Conservation (phyloP, 352 stramenopile species). For the Phytophthora vignae region DNA sequence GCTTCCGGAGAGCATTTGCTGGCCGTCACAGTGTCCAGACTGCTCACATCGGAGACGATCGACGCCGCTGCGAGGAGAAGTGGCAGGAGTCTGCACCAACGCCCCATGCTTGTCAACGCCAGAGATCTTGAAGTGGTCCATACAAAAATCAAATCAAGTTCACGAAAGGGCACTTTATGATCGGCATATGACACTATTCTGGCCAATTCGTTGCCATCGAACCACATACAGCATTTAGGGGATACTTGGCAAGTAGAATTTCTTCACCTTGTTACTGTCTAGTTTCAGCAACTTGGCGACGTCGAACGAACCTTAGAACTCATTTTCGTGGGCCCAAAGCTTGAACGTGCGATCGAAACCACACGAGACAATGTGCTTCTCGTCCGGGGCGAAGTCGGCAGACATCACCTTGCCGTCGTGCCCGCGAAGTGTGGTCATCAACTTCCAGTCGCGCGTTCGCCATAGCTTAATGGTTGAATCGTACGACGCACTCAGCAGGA, state of each 20-base stretch:
- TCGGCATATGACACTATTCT: not conserved
- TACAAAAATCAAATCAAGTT: not conserved
- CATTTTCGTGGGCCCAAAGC: conserved; percentile 91
- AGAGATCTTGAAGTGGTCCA: conserved; percentile 17
- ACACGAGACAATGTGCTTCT: conserved; percentile 90
- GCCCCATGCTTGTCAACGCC: not conserved
- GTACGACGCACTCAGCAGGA: conserved; percentile 94
- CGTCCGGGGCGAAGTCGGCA: conserved; percentile 91
- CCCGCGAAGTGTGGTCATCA: conserved; percentile 88
- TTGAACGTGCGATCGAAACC: conserved; percentile 94
- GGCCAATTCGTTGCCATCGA: no score
- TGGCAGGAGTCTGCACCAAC: not conserved
- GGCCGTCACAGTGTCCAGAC: conserved; percentile 1
- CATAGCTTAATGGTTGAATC: conserved; percentile 96
- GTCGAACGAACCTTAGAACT: conserved; percentile 68
- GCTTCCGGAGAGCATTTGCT: conserved; percentile 22
- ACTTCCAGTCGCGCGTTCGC: conserved; percentile 94
- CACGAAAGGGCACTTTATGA: conserved; percentile 7
- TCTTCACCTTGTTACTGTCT: conserved; percentile 3
- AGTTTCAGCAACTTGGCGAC: not conserved
- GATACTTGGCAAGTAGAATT: not conserved
- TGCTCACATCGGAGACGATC: conserved; percentile 5
- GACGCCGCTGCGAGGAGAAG: conserved; percentile 17
- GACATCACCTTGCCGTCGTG: conserved; percentile 97
- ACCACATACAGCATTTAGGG: not conserved